Percentiles rank a stretch among this genome's conserved stretches.
phyloP scores from a whole-genome alignment of 2,329 filamentous ascomycete species.

The Aspergillus terreus region DNA sequence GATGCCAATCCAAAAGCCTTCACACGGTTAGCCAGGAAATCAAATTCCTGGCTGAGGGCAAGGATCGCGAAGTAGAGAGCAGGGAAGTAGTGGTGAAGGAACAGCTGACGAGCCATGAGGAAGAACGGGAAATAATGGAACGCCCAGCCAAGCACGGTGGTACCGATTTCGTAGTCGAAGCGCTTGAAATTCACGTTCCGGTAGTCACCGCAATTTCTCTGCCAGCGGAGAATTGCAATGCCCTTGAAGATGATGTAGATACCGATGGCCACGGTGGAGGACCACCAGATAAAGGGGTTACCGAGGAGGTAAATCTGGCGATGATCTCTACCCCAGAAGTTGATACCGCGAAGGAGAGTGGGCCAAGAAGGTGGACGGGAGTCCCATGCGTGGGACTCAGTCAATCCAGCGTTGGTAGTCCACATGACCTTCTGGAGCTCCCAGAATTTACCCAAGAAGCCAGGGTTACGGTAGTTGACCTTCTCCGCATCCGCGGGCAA shows the following conservation, averaged over 20 bases:
- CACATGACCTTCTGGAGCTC: constrained; percentile 98
- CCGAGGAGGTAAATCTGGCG: constrained; percentile 96
- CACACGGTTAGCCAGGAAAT: constrained; percentile 76
- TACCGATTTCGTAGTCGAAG: constrained; percentile 95
- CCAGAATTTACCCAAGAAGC: constrained; percentile 97
- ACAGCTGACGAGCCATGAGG: constrained; percentile 96
- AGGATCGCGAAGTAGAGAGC: constrained; percentile 94
- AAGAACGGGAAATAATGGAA: constrained; percentile 99
- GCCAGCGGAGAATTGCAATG: constrained; percentile 85
- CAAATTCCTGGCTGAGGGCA: constrained; percentile 81
- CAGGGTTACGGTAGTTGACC: constrained; percentile 91
- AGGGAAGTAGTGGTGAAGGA: constrained; percentile 97
- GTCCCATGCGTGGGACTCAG: constrained; percentile 97
- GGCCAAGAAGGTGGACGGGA: constrained; percentile 93
- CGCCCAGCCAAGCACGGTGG: constrained; percentile 86
- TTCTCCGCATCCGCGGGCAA: constrained; percentile 75
- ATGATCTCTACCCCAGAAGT: constrained; percentile 95
- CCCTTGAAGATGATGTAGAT: constrained; percentile 83
- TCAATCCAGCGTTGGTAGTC: constrained; percentile 93
- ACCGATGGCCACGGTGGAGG: constrained; percentile 71
- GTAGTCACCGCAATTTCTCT: constrained; percentile 89
- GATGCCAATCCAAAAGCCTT: constrained; percentile 64
- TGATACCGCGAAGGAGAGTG: constrained; percentile 87
- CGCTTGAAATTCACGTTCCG: constrained; percentile 79
- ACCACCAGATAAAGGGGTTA: constrained; percentile 94